phyloP scores from a whole-genome alignment of 2,329 filamentous ascomycete species.

The Sarocladium kiliense region DNA sequence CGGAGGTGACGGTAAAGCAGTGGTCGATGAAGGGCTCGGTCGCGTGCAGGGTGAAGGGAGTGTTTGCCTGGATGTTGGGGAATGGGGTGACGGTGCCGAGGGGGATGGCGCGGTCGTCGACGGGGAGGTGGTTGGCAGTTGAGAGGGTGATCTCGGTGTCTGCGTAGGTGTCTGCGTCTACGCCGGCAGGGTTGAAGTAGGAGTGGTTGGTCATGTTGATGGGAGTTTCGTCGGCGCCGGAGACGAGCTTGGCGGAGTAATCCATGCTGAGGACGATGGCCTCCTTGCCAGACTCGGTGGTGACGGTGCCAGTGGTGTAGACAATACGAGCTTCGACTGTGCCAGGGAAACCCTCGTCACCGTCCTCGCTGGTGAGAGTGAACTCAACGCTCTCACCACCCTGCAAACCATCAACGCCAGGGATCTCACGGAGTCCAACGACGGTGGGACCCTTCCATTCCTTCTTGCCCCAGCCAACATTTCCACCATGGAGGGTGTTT shows the following conservation, averaged over 20 bases:
- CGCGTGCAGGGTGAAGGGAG: slow-evolving; percentile 67
- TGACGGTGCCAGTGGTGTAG: slow-evolving; percentile 67
- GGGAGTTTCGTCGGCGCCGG: slow-evolving; percentile 78
- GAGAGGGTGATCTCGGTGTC: slow-evolving; percentile 63
- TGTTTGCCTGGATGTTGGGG: slow-evolving; percentile 56
- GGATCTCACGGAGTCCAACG: slow-evolving; percentile 45
- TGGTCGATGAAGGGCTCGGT: slow-evolving; percentile 76
- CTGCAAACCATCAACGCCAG: slow-evolving; percentile 44
- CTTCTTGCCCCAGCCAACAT: slow-evolving; percentile 75
- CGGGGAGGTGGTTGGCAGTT: slow-evolving; percentile 62
- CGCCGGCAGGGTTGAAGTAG: slow-evolving; percentile 61
- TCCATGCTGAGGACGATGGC: slow-evolving; percentile 76
- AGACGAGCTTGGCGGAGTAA: slow-evolving; percentile 80
- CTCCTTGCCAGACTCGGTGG: slow-evolving; percentile 46
- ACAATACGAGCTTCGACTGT: slow-evolving; percentile 71
- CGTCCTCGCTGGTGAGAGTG: slow-evolving; percentile 64
- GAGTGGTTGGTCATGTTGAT: slow-evolving; percentile 96
- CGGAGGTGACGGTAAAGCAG: slow-evolving; percentile 75
- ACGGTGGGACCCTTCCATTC: slow-evolving; percentile 67
- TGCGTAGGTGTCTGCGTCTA: slow-evolving; percentile 39
- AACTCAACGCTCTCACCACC: slow-evolving; percentile 65
- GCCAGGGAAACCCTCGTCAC: slow-evolving; percentile 87
- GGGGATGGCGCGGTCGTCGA: slow-evolving; percentile 71
- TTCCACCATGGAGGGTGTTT: slow-evolving; percentile 71
- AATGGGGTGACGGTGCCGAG: slow-evolving; percentile 60